Evolutionary conservation across 805 yeast genomes (phyloP), one percentile per base, ranked within the genome.

Genomic region (Vanderwaltozyma yarrowii): DNA sequence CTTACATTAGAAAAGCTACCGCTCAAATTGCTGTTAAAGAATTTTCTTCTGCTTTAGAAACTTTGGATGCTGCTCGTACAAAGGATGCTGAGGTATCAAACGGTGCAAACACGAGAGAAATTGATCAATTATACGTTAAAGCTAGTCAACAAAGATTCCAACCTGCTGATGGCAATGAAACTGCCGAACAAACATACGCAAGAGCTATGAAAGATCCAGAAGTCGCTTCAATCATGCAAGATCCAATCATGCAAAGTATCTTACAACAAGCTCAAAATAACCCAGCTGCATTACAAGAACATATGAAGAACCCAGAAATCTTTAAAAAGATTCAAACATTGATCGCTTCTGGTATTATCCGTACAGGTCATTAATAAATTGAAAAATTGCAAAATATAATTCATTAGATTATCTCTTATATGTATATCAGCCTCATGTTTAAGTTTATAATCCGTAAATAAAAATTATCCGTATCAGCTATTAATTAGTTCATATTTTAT

Each of bases 221-320:
- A 66, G 82, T 89, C 41, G 85, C 81, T 39, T 71, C 78, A 36
- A 87, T 89, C 45, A 70, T 92, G 64, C 86, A 82, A 60, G 96
- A 88, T 58, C 96, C 96, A 11, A 87, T 89, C 31, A 89, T 92
- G 96, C 92, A 87, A 66, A 80, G 89, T 40, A 92, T 92, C 47
- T 71, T 92, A 60, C 80, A 76, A 50, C 99, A 92, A 67, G 97
- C 97, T 15, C 83, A 80, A 61, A 84, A 77, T 43, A 83, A 92
- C 60, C 98, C 98, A 36, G 95, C 95, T 32, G 97, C 97, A 39
- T 72, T 92, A 51, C 94, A 84, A 60, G 96, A 89, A 54, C 98
- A 92, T 66, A 87, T 92, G 96, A 83, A 77, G 71, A 92, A 92
- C 65, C 97, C 98, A 30, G 94, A 78, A 44, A 83, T 92, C 36